Percentiles rank a stretch among this genome's conserved stretches.
Evolutionary conservation across 2,329 filamentous ascomycete genomes (phyloP).

Genomic region (Coniella vitis): DNA sequence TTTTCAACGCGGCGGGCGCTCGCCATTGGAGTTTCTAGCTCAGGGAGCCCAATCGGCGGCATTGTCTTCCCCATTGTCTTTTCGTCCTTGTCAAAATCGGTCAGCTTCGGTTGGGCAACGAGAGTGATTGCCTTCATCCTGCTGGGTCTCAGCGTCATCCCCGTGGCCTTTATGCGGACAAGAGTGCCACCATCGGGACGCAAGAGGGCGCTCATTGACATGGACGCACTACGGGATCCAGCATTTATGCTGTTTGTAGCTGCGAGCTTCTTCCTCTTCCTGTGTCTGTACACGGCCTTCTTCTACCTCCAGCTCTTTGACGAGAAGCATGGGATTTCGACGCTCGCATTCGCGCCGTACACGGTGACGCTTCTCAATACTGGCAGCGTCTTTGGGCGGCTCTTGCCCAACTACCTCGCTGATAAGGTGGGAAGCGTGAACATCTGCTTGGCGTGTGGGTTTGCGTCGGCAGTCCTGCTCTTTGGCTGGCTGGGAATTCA

Average conservation of each 20-base stretch:
- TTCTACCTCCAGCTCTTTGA: constrained; percentile 39
- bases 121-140: constrained; percentile 45
- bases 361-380: constrained; percentile 37
- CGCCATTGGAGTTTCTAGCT: constrained; percentile 25
- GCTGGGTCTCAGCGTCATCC: constrained; percentile 31
- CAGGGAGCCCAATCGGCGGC: constrained; percentile 32
- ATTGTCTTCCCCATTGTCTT: constrained; percentile 42
- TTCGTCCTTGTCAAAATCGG: constrained; percentile 20
- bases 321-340: constrained; percentile 33
- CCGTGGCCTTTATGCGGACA: constrained; percentile 32
- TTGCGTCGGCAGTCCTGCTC: constrained; percentile 28
- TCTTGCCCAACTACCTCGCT: constrained; percentile 38
- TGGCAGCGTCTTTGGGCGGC: constrained; percentile 37
- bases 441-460: constrained; percentile 27
- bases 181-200: constrained; percentile 25
- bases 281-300: constrained; percentile 42
- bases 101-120: constrained; percentile 35
- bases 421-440: constrained; percentile 36
- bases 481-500: constrained; percentile 34
- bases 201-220: constrained; percentile 29
- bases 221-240: constrained; percentile 29
- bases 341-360: constrained; percentile 30
- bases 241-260: constrained; percentile 31
- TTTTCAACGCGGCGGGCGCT: constrained; percentile 29
- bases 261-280: constrained; percentile 33